A percentile compares a stretch with the other conserved stretches of the same genome.
These are phyloP conservation scores for Hammondia hammondi DNA, from an alignment of 169 alveolate genomes.

Conservation along the genomic window DNA sequence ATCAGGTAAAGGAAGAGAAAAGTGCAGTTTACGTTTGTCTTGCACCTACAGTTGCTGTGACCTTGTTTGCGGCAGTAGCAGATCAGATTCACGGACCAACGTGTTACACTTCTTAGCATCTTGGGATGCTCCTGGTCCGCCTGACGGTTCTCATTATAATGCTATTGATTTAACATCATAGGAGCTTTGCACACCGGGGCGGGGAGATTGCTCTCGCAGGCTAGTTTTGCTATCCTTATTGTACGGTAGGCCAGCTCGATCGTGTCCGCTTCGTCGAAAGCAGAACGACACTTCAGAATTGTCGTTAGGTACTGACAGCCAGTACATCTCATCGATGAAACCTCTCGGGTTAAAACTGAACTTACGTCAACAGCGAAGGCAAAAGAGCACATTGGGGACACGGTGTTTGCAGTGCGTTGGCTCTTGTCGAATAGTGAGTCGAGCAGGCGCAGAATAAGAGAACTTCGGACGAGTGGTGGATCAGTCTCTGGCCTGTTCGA, in stretches of 20 bases:
- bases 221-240: not conserved
- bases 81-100: not conserved
- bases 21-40: not conserved
- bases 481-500: not conserved
- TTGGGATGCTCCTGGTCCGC: not conserved
- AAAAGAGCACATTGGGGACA: not conserved
- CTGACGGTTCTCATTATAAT: not conserved
- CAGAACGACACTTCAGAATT: not conserved
- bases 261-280: constrained; percentile 33
- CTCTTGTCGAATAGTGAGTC: not conserved
- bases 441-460: not conserved
- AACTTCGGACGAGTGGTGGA: not conserved
- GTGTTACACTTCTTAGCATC: not conserved
- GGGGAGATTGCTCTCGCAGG: not conserved
- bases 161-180: not conserved
- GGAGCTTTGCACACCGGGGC: not conserved
- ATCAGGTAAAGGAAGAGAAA: not conserved
- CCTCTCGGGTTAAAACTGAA: not conserved
- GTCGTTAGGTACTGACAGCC: not conserved
- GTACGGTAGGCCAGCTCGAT: not conserved
- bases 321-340: not conserved
- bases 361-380: not conserved
- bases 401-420: not conserved
- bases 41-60: not conserved
- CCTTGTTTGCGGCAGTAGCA: constrained; percentile 7